Percentiles rank a stretch among this genome's conserved stretches.
These are phyloP conservation scores for Epichloe sibirici DNA, from an alignment of 2,329 filamentous ascomycete species.

Conservation along the genomic window DNA sequence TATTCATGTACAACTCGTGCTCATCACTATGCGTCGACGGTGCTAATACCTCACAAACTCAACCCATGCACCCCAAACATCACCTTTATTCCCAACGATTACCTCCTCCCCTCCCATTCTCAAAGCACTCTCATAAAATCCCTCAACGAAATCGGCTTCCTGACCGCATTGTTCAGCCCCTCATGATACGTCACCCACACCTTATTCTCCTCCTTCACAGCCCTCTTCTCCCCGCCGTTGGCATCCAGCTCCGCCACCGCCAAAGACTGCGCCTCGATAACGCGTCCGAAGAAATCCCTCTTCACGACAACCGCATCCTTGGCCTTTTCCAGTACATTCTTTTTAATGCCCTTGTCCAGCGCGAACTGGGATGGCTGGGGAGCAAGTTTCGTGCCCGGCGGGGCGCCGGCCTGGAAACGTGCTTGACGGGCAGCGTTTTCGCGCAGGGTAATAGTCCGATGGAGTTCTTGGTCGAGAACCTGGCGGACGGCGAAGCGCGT, in stretches of 20 bases:
- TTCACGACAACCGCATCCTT: constrained; percentile 39
- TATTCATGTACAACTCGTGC: no score
- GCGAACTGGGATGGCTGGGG: constrained; percentile 5
- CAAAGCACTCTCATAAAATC: constrained; percentile 63
- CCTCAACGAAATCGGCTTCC: constrained; percentile 70
- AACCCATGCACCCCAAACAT: no score
- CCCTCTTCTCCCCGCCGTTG: constrained; percentile 20
- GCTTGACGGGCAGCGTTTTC: constrained; percentile 55
- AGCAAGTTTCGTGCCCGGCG: constrained; percentile 9
- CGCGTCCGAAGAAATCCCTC: constrained; percentile 75
- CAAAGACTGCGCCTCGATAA: constrained; percentile 37
- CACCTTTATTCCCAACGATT: not conserved
- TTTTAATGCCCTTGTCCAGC: constrained; percentile 21
- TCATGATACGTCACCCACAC: constrained; percentile 88
- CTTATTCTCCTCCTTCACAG: constrained; percentile 37
- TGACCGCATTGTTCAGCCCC: constrained; percentile 82
- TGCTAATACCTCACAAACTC: no score
- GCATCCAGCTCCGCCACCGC: constrained; percentile 30
- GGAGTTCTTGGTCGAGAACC: constrained; percentile 83
- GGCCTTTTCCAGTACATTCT: constrained; percentile 21
- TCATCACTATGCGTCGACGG: no score
- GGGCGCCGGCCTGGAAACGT: constrained; percentile 43
- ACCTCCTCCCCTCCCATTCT: not conserved
- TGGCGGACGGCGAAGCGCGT: constrained; percentile 89
- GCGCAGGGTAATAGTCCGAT: constrained; percentile 55